Conservation (phyloP, 176 grass and related monocot genomes). For the Triticum urartu region DNA sequence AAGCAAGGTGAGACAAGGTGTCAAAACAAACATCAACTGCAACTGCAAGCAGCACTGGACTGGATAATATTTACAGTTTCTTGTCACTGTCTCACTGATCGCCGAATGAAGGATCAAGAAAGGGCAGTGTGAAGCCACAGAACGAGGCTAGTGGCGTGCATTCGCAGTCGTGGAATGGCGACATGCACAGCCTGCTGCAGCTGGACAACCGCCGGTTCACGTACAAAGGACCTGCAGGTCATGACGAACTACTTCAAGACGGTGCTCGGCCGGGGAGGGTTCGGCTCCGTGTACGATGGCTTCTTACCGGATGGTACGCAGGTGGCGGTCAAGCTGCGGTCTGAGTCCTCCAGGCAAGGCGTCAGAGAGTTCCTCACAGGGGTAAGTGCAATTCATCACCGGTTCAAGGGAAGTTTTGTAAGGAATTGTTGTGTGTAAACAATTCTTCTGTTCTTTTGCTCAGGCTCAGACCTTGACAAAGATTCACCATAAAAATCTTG, state of each 20-base stretch:
- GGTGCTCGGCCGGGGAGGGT: conserved; percentile 60
- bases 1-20: conserved; percentile 8
- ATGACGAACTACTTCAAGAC: conserved; percentile 59
- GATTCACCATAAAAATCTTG: conserved; percentile 71
- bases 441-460: background rate
- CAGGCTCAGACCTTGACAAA: conserved; percentile 57
- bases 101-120: conserved; percentile 2
- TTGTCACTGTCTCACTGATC: background rate
- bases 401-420: background rate
- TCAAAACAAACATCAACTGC: background rate
- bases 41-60: background rate
- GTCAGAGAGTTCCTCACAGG: conserved; percentile 57
- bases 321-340: conserved; percentile 61
- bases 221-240: conserved; percentile 36
- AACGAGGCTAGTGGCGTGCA: background rate
- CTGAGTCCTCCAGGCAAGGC: conserved; percentile 45
- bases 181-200: background rate
- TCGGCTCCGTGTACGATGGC: conserved; percentile 60
- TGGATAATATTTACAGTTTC: background rate
- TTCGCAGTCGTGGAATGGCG: background rate
- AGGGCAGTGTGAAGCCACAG: conserved; percentile 14
- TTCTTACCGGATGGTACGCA: conserved; percentile 52
- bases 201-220: conserved; percentile 58
- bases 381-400: background rate
- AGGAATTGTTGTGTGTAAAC: background rate